These are phyloP conservation scores for Mucuna pruriens DNA, from an alignment of 306 rosid species.

Conservation along the genomic window DNA sequence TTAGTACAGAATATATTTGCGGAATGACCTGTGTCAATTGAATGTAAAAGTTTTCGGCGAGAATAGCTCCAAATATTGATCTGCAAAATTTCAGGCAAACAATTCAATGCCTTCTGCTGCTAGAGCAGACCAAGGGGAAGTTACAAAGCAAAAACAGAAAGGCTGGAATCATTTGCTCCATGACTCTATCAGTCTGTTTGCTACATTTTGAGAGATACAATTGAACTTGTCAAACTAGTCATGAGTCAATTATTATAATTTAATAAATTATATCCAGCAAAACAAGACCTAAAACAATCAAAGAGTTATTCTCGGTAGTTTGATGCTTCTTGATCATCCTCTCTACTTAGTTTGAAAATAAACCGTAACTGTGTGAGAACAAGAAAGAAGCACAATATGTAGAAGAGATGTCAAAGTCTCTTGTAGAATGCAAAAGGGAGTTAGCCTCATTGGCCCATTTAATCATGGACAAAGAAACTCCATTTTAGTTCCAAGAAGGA, in stretches of 20 bases:
- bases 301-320: not conserved
- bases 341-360: constrained; percentile 11
- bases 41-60: constrained; percentile 71
- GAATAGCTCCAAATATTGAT: constrained; percentile 90
- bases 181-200: not conserved
- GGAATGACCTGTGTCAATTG: constrained; percentile 89
- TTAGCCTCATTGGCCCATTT: not conserved
- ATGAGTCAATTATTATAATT: not conserved
- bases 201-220: not conserved
- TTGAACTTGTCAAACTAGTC: constrained; percentile 13
- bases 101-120: constrained; percentile 13
- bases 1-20: constrained; percentile 95
- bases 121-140: not conserved
- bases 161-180: not conserved
- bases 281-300: not conserved
- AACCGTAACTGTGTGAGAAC: not conserved
- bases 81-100: constrained; percentile 57
- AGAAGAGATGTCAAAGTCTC: not conserved
- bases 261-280: not conserved
- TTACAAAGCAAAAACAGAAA: not conserved
- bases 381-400: constrained; percentile 19
- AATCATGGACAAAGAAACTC: not conserved
- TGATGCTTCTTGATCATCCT: not conserved
- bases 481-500: not conserved
- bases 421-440: not conserved